These are phyloP conservation scores for Pugionium dolabratum DNA, from an alignment of 345 rosid genomes.

Conservation along the genomic window DNA sequence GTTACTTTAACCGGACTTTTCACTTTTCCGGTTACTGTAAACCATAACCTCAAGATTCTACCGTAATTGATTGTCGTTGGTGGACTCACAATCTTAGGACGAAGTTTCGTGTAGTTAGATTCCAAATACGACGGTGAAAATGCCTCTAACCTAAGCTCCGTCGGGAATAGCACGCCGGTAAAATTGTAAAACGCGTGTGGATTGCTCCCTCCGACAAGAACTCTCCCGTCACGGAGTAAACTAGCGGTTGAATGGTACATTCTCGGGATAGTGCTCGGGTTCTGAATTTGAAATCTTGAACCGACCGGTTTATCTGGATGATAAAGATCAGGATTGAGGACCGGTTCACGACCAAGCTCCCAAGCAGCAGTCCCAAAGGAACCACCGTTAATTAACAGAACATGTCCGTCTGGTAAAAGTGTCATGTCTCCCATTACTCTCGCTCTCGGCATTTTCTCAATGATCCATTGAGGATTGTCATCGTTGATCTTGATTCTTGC, in stretches of 20 bases:
- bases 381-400: slow-evolving; percentile 59
- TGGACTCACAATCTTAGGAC: slow-evolving; percentile 46
- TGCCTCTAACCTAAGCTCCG: slow-evolving; percentile 60
- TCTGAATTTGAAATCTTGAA: slow-evolving; percentile 44
- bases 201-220: slow-evolving; percentile 67
- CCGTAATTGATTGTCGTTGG: slow-evolving; percentile 42
- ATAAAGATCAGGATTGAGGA: slow-evolving; percentile 44
- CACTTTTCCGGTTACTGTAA: too few species aligned
- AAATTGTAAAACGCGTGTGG: slow-evolving; percentile 57
- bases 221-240: slow-evolving; percentile 63
- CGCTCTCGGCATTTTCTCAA: slow-evolving; percentile 63
- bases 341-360: slow-evolving; percentile 55
- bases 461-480: slow-evolving; percentile 48
- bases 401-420: slow-evolving; percentile 67
- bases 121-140: slow-evolving; percentile 62
- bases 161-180: slow-evolving; percentile 57
- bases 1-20: too few species aligned
- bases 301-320: slow-evolving; percentile 45
- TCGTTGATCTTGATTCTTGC: slow-evolving; percentile 52
- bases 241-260: slow-evolving; percentile 66
- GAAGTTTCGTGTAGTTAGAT: slow-evolving; percentile 27
- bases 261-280: slow-evolving; percentile 53
- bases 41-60: too few species aligned
- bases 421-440: slow-evolving; percentile 71
- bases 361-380: slow-evolving; percentile 54